Conservation (phyloP, 768 basidiomycete genomes). For the Fomitopsis serialis region DNA sequence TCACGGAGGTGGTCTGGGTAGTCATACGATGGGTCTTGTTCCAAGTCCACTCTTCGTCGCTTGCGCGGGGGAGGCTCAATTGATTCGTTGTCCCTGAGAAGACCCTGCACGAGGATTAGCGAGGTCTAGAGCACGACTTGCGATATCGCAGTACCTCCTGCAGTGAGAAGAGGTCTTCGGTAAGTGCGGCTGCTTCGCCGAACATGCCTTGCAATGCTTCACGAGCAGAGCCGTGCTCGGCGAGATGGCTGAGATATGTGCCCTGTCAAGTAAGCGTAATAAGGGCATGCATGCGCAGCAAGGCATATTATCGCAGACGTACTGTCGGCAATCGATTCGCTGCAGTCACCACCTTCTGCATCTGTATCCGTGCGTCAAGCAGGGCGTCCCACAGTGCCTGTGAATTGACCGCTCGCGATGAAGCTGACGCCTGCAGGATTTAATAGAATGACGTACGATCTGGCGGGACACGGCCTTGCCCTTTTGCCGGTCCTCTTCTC, state of each 20-base stretch:
- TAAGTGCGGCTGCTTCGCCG: conserved; percentile 52
- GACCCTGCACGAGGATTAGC: conserved; percentile 13
- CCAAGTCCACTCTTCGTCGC: conserved; percentile 39
- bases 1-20: conserved; percentile 37
- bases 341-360: conserved; percentile 74
- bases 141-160: conserved; percentile 50
- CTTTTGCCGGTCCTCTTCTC: conserved; percentile 71
- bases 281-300: background rate
- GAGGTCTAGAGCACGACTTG: background rate
- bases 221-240: conserved; percentile 32
- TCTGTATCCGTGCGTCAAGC: conserved; percentile 84
- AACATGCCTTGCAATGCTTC: conserved; percentile 48
- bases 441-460: conserved; percentile 49
- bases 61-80: conserved; percentile 50
- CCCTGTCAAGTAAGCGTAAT: background rate
- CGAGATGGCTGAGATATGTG: conserved; percentile 5
- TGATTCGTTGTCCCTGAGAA: conserved; percentile 37
- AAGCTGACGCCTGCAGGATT: background rate
- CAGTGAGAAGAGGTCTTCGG: conserved; percentile 61
- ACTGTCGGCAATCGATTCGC: conserved; percentile 66
- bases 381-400: conserved; percentile 84
- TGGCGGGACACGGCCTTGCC: conserved; percentile 82
- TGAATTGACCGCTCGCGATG: background rate
- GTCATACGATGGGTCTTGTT: conserved; percentile 24
- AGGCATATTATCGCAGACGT: conserved; percentile 20